Base-by-base conservation (phyloP, 805 yeast species). In the Sugiyamaella floridensis region DNA sequence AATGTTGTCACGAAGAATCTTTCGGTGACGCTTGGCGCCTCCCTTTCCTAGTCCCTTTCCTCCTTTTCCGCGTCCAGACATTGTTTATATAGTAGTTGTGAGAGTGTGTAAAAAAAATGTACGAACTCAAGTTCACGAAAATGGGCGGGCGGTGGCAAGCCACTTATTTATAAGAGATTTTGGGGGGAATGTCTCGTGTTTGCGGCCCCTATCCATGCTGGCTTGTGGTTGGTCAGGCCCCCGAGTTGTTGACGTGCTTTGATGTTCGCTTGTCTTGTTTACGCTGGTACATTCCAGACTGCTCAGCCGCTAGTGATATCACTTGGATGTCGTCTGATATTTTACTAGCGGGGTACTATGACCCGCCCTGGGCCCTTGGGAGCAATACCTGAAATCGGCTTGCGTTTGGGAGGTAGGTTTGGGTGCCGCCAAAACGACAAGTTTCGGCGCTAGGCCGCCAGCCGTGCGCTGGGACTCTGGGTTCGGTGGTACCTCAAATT, bases 21-120 rank as follows among this genome's bases (percentile, higher is more conserved):
- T 90, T 85, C 98, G 89, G 89, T 92, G 99, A 79, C 99, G 89
- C 85, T 92, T 92, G 70, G 99, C 99, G 81, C 99, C 99, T 79
- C 97, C 98, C 81, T 93, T 93, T 72, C 99, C 99, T 70, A 93
- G 83, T 80, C 99, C 99, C 87, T 93, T 93, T 73, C 98, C 99
- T 73, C 98, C 98, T 88, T 93, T 92, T 71, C 99, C 99, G 83
- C 97, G 90, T 22, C 62, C 60, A 50, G 62, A 57, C 62, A 59
- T 59, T 51, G 40, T 58, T 44, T 16, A 40, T 42, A 22, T n/a
- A n/a, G n/a, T 44, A 15, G 26, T 49, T 52, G 15, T n/a, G n/a
- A n/a, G 19, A 16, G 34, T 41, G 19, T 37, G 18, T 28, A 16
- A 26, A n/a, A 9, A 28, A 22, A n/a, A n/a, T n/a, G 37, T 32